Conservation (phyloP, 140 eudicot genomes). For the Ambrosia hybrid region DNA sequence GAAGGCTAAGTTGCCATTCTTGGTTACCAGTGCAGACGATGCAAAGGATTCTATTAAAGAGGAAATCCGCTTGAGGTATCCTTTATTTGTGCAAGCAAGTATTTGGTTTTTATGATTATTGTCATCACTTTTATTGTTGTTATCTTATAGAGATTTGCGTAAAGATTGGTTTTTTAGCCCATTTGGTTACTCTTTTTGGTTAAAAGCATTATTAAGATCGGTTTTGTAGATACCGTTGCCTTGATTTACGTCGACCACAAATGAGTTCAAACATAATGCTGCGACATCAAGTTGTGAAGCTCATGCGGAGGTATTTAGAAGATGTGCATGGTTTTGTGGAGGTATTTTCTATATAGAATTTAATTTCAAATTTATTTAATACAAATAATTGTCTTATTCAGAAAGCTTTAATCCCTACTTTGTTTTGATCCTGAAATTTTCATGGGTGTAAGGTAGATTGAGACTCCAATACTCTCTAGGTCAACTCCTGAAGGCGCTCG, state of each 20-base stretch:
- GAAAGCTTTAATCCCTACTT: conserved; percentile 14
- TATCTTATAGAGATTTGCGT: background rate
- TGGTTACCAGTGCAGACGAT: conserved; percentile 89
- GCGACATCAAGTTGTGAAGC: conserved; percentile 87
- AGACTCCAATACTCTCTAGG: conserved; percentile 97
- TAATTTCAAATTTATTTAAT: background rate
- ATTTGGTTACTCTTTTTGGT: conserved; percentile 19
- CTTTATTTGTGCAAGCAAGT: background rate
- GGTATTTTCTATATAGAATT: conserved; percentile 43
- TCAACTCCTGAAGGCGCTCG: conserved; percentile 99
- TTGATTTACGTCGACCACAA: conserved; percentile 80
- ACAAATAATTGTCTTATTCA: conserved; percentile 10
- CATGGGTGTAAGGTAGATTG: conserved; percentile 96
- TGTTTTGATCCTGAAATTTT: conserved; percentile 58
- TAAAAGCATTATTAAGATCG: conserved; percentile 17
- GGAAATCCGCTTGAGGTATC: conserved; percentile 87
- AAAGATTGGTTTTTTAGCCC: background rate
- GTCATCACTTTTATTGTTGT: background rate
- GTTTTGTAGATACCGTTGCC: conserved; percentile 73
- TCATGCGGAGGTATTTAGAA: conserved; percentile 84
- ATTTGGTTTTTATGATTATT: background rate
- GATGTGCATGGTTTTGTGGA: conserved; percentile 89
- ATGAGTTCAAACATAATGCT: conserved; percentile 78
- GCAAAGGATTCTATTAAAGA: conserved; percentile 79
- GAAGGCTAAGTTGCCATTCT: conserved; percentile 75